A percentile compares a stretch with the other conserved stretches of the same genome.
phyloP scores from a whole-genome alignment of 2,329 filamentous ascomycete species.

The Arthrobotrys iridis region DNA sequence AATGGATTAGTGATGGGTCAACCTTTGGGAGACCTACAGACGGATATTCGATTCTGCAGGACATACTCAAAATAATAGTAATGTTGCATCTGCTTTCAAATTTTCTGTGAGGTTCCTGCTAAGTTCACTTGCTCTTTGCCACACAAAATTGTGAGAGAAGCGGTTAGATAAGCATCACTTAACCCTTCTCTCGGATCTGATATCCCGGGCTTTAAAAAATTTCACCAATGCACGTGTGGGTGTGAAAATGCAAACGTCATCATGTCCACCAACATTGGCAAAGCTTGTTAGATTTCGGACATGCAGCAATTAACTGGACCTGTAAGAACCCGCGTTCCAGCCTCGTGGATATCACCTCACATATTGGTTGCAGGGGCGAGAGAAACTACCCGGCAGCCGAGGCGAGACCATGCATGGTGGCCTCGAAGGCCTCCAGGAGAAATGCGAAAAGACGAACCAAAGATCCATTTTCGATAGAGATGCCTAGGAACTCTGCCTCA shows the following conservation, averaged over 20 bases:
- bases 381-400: slow-evolving; percentile 7
- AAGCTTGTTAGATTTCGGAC: slow-evolving; percentile 18
- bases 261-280: slow-evolving; percentile 12
- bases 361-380: background rate
- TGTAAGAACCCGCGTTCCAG: slow-evolving; percentile 31
- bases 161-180: background rate
- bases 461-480: background rate
- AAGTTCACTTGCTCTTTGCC: too few species aligned
- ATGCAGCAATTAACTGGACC: slow-evolving; percentile 1
- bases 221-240: background rate
- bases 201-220: too few species aligned
- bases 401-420: slow-evolving; percentile 43
- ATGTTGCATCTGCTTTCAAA: too few species aligned
- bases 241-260: background rate
- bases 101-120: too few species aligned
- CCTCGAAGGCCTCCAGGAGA: slow-evolving; percentile 3
- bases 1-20: too few species aligned
- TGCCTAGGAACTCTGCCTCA: too few species aligned
- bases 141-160: too few species aligned
- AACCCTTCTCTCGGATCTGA: slow-evolving; percentile 15
- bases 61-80: too few species aligned
- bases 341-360: slow-evolving; percentile 17
- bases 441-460: background rate
- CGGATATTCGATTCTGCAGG: too few species aligned
- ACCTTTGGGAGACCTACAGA: too few species aligned